These are phyloP conservation scores for Malus asiatica DNA, from an alignment of 306 rosid genomes.

Conservation along the genomic window DNA sequence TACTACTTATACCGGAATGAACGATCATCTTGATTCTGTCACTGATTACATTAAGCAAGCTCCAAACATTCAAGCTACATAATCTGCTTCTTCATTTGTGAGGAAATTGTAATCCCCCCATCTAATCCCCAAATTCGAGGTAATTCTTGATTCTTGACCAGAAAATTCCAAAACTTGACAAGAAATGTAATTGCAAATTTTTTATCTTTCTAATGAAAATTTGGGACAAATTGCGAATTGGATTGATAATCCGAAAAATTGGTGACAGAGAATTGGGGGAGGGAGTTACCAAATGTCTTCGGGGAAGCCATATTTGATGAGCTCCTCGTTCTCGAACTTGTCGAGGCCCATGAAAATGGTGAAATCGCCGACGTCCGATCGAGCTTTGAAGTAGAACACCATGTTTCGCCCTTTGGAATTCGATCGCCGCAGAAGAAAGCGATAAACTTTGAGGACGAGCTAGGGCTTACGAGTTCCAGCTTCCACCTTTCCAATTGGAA, in stretches of 20 bases:
- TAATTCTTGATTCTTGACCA: background rate
- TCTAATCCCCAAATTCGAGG: background rate
- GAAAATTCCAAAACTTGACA: background rate
- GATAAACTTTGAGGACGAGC: background rate
- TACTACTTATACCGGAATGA: too few species aligned
- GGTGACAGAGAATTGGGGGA: background rate
- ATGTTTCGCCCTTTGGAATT: slow-evolving; percentile 31
- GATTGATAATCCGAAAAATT: background rate
- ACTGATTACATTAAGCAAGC: background rate
- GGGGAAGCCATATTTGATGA: slow-evolving; percentile 86
- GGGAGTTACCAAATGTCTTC: slow-evolving; percentile 80
- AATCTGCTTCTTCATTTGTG: background rate
- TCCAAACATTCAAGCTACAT: background rate
- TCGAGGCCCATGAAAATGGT: slow-evolving; percentile 99
- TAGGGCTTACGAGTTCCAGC: slow-evolving; percentile 15
- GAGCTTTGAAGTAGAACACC: slow-evolving; percentile 99
- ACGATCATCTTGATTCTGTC: background rate
- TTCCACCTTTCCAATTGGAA: slow-evolving; percentile 9
- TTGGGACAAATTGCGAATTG: background rate
- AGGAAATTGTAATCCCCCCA: background rate
- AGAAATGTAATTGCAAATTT: background rate
- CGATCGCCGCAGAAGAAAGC: slow-evolving; percentile 9
- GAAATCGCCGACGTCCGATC: slow-evolving; percentile 89
- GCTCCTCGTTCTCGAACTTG: slow-evolving; percentile 97
- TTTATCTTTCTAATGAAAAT: background rate